Percentiles rank a stretch among this genome's conserved stretches.
Evolutionary conservation across 345 rosid species (phyloP).

Genomic region (Lenwebbia sp.): DNA sequence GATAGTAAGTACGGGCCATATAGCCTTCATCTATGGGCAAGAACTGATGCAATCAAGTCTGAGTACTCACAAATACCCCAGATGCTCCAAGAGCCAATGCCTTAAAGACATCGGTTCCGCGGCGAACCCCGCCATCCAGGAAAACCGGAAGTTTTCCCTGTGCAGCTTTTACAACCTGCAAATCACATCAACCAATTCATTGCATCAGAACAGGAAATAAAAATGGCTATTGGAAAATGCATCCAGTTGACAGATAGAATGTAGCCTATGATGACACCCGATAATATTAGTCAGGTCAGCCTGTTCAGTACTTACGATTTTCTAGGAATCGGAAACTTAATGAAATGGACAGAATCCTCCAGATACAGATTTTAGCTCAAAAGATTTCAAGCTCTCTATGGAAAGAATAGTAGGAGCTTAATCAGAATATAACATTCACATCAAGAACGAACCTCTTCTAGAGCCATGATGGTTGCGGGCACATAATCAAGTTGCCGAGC

Average conservation of each 20-base stretch:
- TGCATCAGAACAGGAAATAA: neutral
- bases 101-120: conserved; percentile 98
- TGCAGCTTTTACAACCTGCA: conserved; percentile 80
- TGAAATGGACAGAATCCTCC: neutral
- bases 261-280: neutral
- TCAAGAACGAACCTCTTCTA: conserved; percentile 61
- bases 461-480: conserved; percentile 70
- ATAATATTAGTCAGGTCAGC: neutral
- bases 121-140: conserved; percentile 93
- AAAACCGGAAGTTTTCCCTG: conserved; percentile 84
- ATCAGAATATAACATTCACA: neutral
- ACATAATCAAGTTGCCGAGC: conserved; percentile 94
- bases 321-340: neutral
- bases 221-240: neutral
- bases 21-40: neutral
- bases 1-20: neutral
- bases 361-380: neutral
- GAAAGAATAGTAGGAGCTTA: neutral
- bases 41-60: neutral
- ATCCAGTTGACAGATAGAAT: neutral
- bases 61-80: conserved; percentile 74
- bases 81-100: conserved; percentile 96
- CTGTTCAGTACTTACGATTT: neutral
- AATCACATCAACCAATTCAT: neutral
- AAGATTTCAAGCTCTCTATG: neutral